Base-by-base conservation (phyloP, 306 rosid genomes). In the Prosopis cineraria region DNA sequence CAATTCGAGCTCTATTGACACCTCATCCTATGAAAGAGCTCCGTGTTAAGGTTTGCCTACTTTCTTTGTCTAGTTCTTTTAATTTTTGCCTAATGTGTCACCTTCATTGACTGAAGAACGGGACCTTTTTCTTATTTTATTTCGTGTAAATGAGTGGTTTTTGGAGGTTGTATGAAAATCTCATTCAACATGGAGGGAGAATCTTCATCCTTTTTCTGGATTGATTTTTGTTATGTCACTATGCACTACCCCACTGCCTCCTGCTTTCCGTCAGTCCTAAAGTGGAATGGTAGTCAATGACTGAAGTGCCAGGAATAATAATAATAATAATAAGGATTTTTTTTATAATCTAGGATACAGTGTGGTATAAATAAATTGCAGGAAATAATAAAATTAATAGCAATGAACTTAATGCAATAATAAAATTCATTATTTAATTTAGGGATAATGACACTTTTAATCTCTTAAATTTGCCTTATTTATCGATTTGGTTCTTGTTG, bases 1-100 rank as follows among this genome's bases (percentile, higher is more conserved):
- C 93, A 29, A 93, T 96, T 83, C 96, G 99, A 78, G 98, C 99
- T 53, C 77, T 96, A 47, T 87, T 96, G 86, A 93, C 98, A 19
- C 99, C 99, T 22, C 99, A 96, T 86, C 99, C 96, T 22, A 93
- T 93, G 98, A 93, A 95, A 84, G 98, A 95, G 81, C 97, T 93
- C 60, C 97, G 98, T 74, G 93, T 95, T 73, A 95, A 93, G 99
- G 99, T 95, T 74, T 25, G 14, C 14, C 44, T 75, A 10, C 25
- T 22, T 64, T 65, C 76, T 71, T 55, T 41, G 64, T 27, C 36
- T 39, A 22, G 58, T 62, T 43, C 44, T 74, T 7, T 58, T 22
- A 47, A 20, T 52, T 31, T 19, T 31, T 45, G 13, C 47, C 16
- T 16, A 36, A 27, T 71, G 36, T 72, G 17, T 39, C 10, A 31